A percentile compares a stretch with the other conserved stretches of the same genome.
These are phyloP conservation scores for Capsicum chinense DNA, from an alignment of 257 asterid genomes.

Conservation along the genomic window DNA sequence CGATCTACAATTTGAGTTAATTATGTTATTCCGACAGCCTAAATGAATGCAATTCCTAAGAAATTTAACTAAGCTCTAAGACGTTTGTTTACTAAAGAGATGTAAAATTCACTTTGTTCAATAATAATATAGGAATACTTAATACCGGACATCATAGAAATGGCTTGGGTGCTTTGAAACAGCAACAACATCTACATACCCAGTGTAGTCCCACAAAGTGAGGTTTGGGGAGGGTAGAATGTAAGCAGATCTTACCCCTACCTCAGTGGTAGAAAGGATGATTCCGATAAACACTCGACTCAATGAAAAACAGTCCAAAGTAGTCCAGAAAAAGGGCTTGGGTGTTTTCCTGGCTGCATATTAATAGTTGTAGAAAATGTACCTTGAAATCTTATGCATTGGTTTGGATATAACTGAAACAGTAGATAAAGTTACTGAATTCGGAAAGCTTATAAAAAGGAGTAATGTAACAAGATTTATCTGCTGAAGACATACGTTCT, in stretches of 20 bases:
- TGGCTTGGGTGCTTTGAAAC: not conserved
- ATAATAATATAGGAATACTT: not conserved
- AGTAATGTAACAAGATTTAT: not conserved
- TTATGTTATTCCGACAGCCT: not conserved
- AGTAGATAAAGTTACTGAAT: constrained; percentile 12
- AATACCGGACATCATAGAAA: not conserved
- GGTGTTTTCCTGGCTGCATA: not conserved
- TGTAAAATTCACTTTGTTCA: not conserved
- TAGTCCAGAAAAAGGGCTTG: not conserved
- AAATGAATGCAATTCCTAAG: not conserved
- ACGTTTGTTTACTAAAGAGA: not conserved
- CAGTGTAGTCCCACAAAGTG: too few relatives aligned
- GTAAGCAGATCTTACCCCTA: too few relatives aligned
- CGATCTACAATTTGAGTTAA: not conserved
- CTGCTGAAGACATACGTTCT: not conserved
- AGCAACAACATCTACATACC: too few relatives aligned
- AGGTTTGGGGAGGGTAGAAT: too few relatives aligned
- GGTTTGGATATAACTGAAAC: not conserved
- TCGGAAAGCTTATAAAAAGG: not conserved
- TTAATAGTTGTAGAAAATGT: not conserved
- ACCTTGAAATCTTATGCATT: constrained; percentile 7
- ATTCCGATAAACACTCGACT: too few relatives aligned
- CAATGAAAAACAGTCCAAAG: too few relatives aligned
- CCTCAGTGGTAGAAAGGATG: too few relatives aligned
- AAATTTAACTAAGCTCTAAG: not conserved